Evolutionary conservation across 2,329 filamentous ascomycete genomes (phyloP), one percentile per base, ranked within the genome.

Genomic region (Didymella exigua): DNA sequence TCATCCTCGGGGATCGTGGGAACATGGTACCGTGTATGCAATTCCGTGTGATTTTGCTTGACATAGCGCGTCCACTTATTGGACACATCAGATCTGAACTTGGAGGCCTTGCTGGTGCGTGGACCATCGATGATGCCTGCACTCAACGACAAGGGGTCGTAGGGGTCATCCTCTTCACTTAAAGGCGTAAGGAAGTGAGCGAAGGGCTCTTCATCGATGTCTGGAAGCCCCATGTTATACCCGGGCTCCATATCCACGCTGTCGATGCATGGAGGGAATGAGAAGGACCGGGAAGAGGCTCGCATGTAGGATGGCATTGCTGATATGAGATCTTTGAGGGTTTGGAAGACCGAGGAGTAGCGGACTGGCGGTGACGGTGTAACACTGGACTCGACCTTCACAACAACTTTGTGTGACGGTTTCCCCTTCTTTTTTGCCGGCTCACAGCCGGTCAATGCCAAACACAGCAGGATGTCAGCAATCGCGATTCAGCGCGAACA

Each of bases 121-220:
- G 66, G 64, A 8, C 66, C 63, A 23, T 73, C 69, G 44, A 73
- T 65, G 59, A 77, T 77, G 50, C 75, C 75, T 41, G 75, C 75
- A 42, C 69, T 76, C 34, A 76, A 61, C 14, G 73, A 68, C 26
- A 75, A 54, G 4, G 62, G 66, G 47, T 75, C 70, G 44, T 73
- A 74, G 7, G 75, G 73, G 42, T 76, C 73, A 31, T 77, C 75
- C 18, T 76, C 75, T 34, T 78, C 76, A n/a, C 61, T 62, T 46
- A 78, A 65, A 2, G 76, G 76, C 7, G 71, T 73, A 18, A 78
- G 67, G 67, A 78, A 78, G 66, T 78, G 76, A 27, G 75, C 70
- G 54, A 77, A 77, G 6, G 76, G 76, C 36, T 78, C 73, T 36
- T 78, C 75, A 53, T 78, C 75, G 51, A 77, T 77, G 51, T 77